A percentile compares a stretch with the other conserved stretches of the same genome.
phyloP scores from a whole-genome alignment of 345 rosid species.

The Toxicodendron radicans region DNA sequence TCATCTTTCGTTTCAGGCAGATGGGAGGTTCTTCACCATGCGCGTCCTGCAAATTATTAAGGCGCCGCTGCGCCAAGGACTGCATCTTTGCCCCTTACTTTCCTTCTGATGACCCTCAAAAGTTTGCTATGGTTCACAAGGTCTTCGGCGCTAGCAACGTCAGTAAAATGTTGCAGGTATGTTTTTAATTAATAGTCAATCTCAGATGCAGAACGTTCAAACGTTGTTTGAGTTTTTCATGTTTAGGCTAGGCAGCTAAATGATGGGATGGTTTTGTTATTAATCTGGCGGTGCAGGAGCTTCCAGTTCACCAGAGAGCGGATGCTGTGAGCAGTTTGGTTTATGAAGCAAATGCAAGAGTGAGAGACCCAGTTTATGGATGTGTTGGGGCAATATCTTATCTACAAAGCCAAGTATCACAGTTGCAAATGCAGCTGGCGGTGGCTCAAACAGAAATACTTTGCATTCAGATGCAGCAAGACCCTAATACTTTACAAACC shows the following conservation, averaged over 20 bases:
- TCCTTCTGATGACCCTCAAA: conserved; percentile 81
- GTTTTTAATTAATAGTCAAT: not conserved
- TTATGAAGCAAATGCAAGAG: conserved; percentile 78
- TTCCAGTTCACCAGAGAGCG: conserved; percentile 72
- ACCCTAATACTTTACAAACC: conserved; percentile 31
- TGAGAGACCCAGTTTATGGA: conserved; percentile 83
- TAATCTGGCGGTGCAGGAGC: conserved; percentile 43
- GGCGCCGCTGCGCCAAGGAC: conserved; percentile 79
- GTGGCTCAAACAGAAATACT: conserved; percentile 79
- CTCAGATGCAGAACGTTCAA: too few relatives aligned
- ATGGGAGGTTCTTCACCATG: conserved; percentile 78
- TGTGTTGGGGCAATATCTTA: conserved; percentile 81
- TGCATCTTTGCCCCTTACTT: conserved; percentile 91
- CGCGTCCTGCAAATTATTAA: conserved; percentile 76
- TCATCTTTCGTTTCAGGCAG: not conserved
- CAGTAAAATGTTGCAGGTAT: conserved; percentile 86
- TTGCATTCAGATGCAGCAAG: conserved; percentile 77
- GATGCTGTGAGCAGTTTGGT: conserved; percentile 84
- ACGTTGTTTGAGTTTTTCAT: not conserved
- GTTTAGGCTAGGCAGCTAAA: too few relatives aligned
- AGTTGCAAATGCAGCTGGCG: conserved; percentile 80
- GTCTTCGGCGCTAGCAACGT: conserved; percentile 89
- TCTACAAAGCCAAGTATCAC: conserved; percentile 77
- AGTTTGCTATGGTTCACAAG: conserved; percentile 83
- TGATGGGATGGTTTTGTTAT: too few relatives aligned